Evolutionary conservation across 352 stramenopile species (phyloP), one percentile per base, ranked within the genome.

Genomic region (Phytophthora uliginosa): DNA sequence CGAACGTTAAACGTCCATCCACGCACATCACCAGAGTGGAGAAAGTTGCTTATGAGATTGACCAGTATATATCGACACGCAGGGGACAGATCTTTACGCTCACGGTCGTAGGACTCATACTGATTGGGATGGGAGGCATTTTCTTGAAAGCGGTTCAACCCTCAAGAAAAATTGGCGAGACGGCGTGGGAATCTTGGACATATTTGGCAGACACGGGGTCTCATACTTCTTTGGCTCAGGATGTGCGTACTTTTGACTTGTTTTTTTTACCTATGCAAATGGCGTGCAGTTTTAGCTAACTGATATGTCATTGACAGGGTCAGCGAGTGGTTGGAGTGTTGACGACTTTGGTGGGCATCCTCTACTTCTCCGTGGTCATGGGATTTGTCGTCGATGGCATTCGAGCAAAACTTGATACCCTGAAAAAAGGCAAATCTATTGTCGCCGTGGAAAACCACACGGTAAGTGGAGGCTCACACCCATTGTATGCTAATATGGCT

Each of bases 291-390:
- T 31, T 31, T 31, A 31, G 28, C 18, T 51, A 7, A 51, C 34
- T 51, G 36, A 2, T 63, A 17, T 20, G 17, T 17, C 28, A 20
- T 34, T 59, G 26, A 15, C 33, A 88, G 78, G 78, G 77, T 4
- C n/a, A 87, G 22, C 83, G 81, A 3, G 55, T 90, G 26, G 76
- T 90, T 22, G 84, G 81, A n/a, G 73, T 87, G 1, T 24, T 85
- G 38, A 89, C 91, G 20, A 91, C 72, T 10, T 52, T 95, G 26
- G 52, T 88, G 53, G 85, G 87, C 6, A 91, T 95, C 62, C 68
- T 97, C n/a, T 92, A 95, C 59, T 95, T 95, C 56, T 93, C 89
- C 28, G 83, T 96, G 7, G 93, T 97, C 48, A 92, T 96, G 78
- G 91, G 91, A 6, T 96, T 97, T 48, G 88, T 97, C 2, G 88